Base-by-base conservation (phyloP, 352 stramenopile genomes). In the Pythium aquatile region DNA sequence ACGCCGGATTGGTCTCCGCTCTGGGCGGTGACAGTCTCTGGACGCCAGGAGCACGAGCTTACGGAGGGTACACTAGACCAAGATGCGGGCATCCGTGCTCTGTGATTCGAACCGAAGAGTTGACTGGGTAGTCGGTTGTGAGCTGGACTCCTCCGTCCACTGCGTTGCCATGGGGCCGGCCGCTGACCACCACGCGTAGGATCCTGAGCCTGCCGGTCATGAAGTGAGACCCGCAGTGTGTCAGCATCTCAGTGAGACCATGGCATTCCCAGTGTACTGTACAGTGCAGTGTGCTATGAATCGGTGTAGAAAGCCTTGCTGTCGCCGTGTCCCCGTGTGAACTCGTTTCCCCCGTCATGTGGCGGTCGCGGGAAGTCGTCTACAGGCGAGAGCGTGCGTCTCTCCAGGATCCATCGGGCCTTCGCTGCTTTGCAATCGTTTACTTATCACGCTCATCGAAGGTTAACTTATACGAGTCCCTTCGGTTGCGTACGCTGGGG, bases 391-490 rank as follows among this genome's bases (percentile, higher is more conserved):
- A 42, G 40, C 44, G 6, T 6, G 44, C 44, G 24, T 5, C 44
- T 13, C 44, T 51, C 14, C 44, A 51, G 17, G 44, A 51, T 51
- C 44, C 44, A 51, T 9, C 17, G 40, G 16, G 40, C 16, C 40
- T 8, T 47, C 5, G 24, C 40, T 16, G 26, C 40, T 47, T 5
- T 47, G 37, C 37, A 42, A 42, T 42, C 37, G 44, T 51, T 51
- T 30, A 51, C 44, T 51, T 51, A 8, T 20, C 20, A 51, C 30
- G 44, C 5, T 11, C n/a, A 51, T 51, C 44, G 17, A 30, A 30
- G 5, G 20, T 51, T 51, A 51, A 51, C 44, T 51, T 51, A 51
- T 17, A 6, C 44, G 44, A 51, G 44, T 51, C 44, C 44, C 44
- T 51, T 51, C 44, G 44, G 20, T 20, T 51, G 44, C 20, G 44